Percentiles rank a stretch among this genome's conserved stretches.
Evolutionary conservation across 331 rosid species (phyloP).

Genomic region (Acacia pycnantha): DNA sequence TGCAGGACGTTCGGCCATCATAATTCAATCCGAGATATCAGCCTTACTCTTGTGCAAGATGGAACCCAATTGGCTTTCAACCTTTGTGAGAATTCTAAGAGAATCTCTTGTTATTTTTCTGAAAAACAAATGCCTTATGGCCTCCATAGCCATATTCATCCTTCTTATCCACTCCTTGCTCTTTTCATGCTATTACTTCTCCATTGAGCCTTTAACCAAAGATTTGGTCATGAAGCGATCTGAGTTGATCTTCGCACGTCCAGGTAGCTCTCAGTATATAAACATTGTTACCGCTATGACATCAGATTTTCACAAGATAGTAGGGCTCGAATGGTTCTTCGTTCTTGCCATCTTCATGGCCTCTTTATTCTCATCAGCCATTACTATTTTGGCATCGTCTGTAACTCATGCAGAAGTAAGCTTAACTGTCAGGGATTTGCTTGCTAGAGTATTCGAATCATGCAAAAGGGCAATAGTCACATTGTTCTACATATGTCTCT

Average conservation of each 20-base stretch:
- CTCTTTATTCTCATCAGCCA: constrained; percentile 19
- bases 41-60: not conserved
- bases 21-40: too few relatives aligned
- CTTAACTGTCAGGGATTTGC: not conserved
- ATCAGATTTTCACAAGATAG: not conserved
- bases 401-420: not conserved
- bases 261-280: not conserved
- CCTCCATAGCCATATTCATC: constrained; percentile 14
- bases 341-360: not conserved
- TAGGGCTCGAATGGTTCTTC: constrained; percentile 29
- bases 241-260: not conserved
- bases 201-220: not conserved
- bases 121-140: constrained; percentile 21
- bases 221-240: not conserved
- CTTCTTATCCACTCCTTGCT: constrained; percentile 12
- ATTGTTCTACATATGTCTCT: constrained; percentile 18
- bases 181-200: not conserved
- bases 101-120: constrained; percentile 14
- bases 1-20: not conserved
- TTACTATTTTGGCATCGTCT: constrained; percentile 23
- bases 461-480: constrained; percentile 31
- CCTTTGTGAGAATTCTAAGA: not conserved
- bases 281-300: not conserved
- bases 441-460: not conserved
- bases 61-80: not conserved